Evolutionary conservation across 164 flowering plant species (phyloP), one percentile per base, ranked within the genome.

Genomic region (Pachysandra terminalis): DNA sequence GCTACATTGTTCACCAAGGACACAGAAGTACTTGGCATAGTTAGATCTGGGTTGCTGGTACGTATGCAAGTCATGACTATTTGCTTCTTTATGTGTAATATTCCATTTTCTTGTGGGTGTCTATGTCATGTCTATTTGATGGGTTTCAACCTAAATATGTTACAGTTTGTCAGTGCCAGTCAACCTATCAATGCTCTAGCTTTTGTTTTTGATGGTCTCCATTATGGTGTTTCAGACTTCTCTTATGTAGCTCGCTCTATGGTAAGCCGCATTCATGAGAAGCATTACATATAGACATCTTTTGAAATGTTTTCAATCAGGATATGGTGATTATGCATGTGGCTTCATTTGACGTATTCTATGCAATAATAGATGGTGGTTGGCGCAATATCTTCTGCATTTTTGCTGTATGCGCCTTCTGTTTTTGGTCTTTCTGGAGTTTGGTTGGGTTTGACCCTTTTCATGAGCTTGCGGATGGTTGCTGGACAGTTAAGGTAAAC

Each of bases 141-240:
- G 28, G 9, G 21, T 63, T 54, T 57, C 54, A n/a, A 19, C 65
- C 37, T 65, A 8, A 53, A 26, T 59, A 66, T 74, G 16, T 75
- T 53, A 51, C 87, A 95, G 99, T 92, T 92, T 82, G 91, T 93
- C 27, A 72, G 97, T 80, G 95, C 90, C 63, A 87, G 86, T 76
- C 99, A 90, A 75, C 99, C 99, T 13, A 56, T 96, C 41, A 96
- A 84, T 77, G 87, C 98, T 52, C 75, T 90, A 27, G 98, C 99
- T 63, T 93, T 85, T 74, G 82, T 93, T 68, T 87, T 84, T 72
- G 98, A 96, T 74, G 98, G 99, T 32, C 95, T 96, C 63, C 96
- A 89, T 70, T 96, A 79, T 78, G 99, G 99, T 67, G 87, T 88
- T 71, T 93, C 96, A 14, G 97, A 96, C 74, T 96, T 96, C 65